These are phyloP conservation scores for Ophiocordyceps polyrhachis-furcata DNA, from an alignment of 2,329 filamentous ascomycete genomes.

Conservation along the genomic window DNA sequence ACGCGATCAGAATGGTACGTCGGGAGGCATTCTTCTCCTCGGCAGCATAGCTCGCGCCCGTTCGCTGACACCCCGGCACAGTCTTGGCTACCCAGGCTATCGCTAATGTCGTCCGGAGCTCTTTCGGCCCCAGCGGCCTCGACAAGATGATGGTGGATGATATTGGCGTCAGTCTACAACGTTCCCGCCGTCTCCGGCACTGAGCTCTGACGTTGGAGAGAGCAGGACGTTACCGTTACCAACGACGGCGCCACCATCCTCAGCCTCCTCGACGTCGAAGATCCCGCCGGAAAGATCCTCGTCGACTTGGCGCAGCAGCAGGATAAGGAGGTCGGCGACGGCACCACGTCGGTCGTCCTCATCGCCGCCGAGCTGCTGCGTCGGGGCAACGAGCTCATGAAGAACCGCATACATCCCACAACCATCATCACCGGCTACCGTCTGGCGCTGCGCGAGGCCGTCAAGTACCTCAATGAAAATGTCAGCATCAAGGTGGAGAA, in stretches of 20 bases:
- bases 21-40: background rate
- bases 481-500: slow-evolving; percentile 90
- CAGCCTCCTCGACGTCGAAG: slow-evolving; percentile 85
- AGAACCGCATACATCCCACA: slow-evolving; percentile 98
- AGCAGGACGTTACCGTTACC: slow-evolving; percentile 86
- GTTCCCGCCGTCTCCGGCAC: background rate
- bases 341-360: slow-evolving; percentile 91
- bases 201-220: background rate
- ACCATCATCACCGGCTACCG: slow-evolving; percentile 98
- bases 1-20: slow-evolving; percentile 79
- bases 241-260: slow-evolving; percentile 98
- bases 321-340: slow-evolving; percentile 97
- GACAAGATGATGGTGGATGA: slow-evolving; percentile 99
- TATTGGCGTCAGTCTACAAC: slow-evolving; percentile 52
- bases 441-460: slow-evolving; percentile 81
- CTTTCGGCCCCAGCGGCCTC: slow-evolving; percentile 87
- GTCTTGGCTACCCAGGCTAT: slow-evolving; percentile 93
- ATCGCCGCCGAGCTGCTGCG: slow-evolving; percentile 90
- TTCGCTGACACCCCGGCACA: slow-evolving; percentile 15
- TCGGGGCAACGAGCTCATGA: slow-evolving; percentile 94
- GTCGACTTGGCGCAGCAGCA: slow-evolving; percentile 96
- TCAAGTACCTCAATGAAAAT: slow-evolving; percentile 98
- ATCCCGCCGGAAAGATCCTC: slow-evolving; percentile 94
- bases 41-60: background rate
- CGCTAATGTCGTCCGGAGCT: slow-evolving; percentile 97